phyloP scores from a whole-genome alignment of 805 yeast species.

The Cyberlindnera subsufficiens region DNA sequence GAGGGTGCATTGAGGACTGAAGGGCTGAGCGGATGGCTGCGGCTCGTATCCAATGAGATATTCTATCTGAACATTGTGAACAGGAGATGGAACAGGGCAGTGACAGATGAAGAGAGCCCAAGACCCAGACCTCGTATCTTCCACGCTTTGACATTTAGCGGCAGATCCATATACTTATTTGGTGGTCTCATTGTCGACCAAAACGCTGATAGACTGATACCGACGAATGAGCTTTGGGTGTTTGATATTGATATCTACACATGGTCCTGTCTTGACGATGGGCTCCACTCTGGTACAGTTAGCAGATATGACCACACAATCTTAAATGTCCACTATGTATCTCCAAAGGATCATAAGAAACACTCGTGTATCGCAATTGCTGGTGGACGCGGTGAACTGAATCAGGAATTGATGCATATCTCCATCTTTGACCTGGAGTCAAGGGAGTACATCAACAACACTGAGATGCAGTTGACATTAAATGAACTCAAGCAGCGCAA shows the following conservation, averaged over 20 bases:
- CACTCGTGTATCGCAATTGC: constrained; percentile 46
- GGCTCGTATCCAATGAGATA: constrained; percentile 49
- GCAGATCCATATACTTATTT: constrained; percentile 47
- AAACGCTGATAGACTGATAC: constrained; percentile 30
- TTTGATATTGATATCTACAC: constrained; percentile 44
- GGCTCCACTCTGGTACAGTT: constrained; percentile 29
- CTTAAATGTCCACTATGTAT: constrained; percentile 33
- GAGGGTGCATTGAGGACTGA: constrained; percentile 6
- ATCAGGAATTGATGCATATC: constrained; percentile 27
- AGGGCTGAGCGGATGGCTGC: constrained; percentile 4
- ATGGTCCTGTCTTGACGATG: constrained; percentile 51
- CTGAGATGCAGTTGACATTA: constrained; percentile 16
- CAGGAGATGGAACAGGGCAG: constrained; percentile 48
- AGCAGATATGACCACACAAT: constrained; percentile 50
- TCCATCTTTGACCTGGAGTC: constrained; percentile 41
- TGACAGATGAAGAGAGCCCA: constrained; percentile 12
- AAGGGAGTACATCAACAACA: constrained; percentile 19
- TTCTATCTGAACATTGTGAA: constrained; percentile 56
- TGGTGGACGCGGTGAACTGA: constrained; percentile 42
- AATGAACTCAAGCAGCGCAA: constrained; percentile 15
- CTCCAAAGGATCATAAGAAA: constrained; percentile 30
- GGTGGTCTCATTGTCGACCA: constrained; percentile 55
- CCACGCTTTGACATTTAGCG: constrained; percentile 50
- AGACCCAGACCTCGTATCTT: constrained; percentile 37
- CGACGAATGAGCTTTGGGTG: constrained; percentile 66